These are phyloP conservation scores for Tuber brumale DNA, from an alignment of 495 filamentous ascomycete genomes.

Conservation along the genomic window DNA sequence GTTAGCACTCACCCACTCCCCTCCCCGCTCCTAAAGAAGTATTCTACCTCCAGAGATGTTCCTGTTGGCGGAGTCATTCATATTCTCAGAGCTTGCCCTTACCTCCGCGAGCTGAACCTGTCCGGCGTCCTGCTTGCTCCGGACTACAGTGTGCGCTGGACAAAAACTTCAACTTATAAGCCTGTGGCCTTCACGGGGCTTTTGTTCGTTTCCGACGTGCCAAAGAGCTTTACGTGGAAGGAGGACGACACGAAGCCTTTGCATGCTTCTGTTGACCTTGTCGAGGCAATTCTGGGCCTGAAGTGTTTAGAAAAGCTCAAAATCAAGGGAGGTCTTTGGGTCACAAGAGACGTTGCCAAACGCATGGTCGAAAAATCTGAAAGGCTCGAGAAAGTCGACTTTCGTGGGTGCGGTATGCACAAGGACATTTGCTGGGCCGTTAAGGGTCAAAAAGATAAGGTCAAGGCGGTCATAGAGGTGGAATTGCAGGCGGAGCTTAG, in stretches of 20 bases:
- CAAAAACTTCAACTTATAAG: conserved; percentile 26
- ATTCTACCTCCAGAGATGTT: conserved; percentile 35
- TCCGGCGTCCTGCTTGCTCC: conserved; percentile 38
- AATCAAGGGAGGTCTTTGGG: conserved; percentile 34
- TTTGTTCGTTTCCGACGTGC: conserved; percentile 40
- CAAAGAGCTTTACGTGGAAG: conserved; percentile 35
- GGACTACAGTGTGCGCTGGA: conserved; percentile 37
- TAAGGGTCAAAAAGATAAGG: conserved; percentile 21
- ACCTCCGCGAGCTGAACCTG: conserved; percentile 36
- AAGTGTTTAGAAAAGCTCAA: conserved; percentile 24
- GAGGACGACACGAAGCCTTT: conserved; percentile 33
- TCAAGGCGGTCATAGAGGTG: conserved; percentile 19
- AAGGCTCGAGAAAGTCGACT: conserved; percentile 28
- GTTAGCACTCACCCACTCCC: conserved; percentile 29
- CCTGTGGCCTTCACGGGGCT: conserved; percentile 29
- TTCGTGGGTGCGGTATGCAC: conserved; percentile 35
- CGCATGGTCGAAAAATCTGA: conserved; percentile 26
- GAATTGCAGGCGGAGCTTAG: conserved; percentile 22
- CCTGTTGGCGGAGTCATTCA: conserved; percentile 40
- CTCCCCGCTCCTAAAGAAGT: conserved; percentile 38
- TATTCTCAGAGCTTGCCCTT: conserved; percentile 37
- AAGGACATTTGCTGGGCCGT: conserved; percentile 35
- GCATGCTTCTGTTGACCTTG: conserved; percentile 28
- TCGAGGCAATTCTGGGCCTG: conserved; percentile 27
- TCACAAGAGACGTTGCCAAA: conserved; percentile 30